Conservation (phyloP, 345 rosid genomes). For the Dipteronia dyeriana region DNA sequence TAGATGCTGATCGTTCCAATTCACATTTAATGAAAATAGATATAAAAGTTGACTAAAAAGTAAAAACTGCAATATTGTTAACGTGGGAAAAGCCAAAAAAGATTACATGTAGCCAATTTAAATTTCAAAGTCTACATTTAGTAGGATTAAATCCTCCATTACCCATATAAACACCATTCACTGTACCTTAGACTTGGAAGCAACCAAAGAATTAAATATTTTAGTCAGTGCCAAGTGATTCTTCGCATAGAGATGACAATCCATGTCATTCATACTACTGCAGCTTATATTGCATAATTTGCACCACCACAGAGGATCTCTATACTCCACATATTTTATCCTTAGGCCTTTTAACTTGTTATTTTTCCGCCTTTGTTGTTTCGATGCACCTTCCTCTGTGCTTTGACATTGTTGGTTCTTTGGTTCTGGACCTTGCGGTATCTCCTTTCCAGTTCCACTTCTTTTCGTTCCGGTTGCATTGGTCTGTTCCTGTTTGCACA, state of each 20-base stretch:
- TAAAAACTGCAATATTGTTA: neutral
- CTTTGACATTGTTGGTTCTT: no score
- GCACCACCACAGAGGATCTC: neutral
- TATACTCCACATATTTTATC: neutral
- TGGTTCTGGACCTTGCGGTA: no score
- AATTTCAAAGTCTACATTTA: neutral
- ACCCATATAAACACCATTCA: neutral
- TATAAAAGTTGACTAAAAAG: neutral
- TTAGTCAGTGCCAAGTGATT: neutral
- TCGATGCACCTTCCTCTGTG: no score
- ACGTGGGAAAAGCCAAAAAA: neutral
- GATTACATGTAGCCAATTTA: neutral
- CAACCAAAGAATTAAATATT: neutral
- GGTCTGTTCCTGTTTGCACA: no score
- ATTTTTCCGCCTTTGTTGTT: no score
- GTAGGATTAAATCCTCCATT: neutral
- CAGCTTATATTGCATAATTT: conserved; percentile 3
- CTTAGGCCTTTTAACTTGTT: neutral
- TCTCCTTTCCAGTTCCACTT: no score
- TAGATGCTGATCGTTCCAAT: no score
- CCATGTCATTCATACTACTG: neutral
- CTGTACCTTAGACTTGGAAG: neutral
- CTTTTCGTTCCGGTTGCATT: no score
- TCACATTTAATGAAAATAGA: neutral
- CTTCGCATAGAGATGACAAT: neutral